Evolutionary conservation across 257 asterid species (phyloP), one percentile per base, ranked within the genome.

Genomic region (Perilla frutescens): DNA sequence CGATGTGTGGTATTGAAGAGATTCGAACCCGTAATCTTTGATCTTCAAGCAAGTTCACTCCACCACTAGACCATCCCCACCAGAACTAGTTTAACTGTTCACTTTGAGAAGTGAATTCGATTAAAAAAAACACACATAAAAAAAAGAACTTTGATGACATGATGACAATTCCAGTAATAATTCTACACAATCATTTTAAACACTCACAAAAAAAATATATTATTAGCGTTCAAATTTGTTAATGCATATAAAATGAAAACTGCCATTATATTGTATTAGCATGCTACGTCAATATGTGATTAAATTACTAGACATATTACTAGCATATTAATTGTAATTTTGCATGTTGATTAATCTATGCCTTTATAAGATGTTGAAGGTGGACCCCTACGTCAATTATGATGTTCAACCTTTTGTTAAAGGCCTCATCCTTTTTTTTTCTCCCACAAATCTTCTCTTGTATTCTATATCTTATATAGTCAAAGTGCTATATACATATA

Each of bases 381-480:
- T 73, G 84, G 80, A 72, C 49, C 76, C 81, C 79, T 65, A 59
- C 65, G 69, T 45, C 57, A 76, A 68, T 79, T 62, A 76, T 81
- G 56, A 45, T 76, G 86, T 72, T 65, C 66, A 62, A 41, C 54
- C 72, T 67, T 77, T 77, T 65, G 50, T 15, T 20, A 58, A 71
- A 64, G 44, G 14, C 26, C 11, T 1, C n/a, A 7, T 26, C 45
- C 26, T 29, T 41, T 55, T 10, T 32, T 31, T 15, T 7, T 29
- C 1, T 31, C 11, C 5, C 34, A 1, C 64, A 57, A 31, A 29
- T 57, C 41, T 57, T 57, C 60, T 9, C 36, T 15, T 15, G 9
- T 15, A 9, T 54, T 53, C 11, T 53, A 47, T 9, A 47, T 12
- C 11, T 47, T 47, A 9, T 11, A 34, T 1, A 34, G 37, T 34